Conservation (phyloP, 2,329 filamentous ascomycete genomes). For the Xenoacremonium recifei region DNA sequence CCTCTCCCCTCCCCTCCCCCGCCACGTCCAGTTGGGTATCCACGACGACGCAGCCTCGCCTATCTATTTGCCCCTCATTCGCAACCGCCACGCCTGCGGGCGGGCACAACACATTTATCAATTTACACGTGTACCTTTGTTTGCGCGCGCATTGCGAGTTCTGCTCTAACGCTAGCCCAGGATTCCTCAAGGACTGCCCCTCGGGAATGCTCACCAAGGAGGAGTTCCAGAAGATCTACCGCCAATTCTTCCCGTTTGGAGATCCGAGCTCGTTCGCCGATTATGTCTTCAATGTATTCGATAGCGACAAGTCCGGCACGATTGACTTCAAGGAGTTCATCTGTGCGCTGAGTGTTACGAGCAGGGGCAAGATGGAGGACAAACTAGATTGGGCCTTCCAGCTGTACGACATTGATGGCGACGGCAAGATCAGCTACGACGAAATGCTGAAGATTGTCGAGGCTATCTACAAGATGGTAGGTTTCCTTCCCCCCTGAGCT, state of each 20-base stretch:
- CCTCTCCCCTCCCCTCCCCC: conserved; percentile 5
- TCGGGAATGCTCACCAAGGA: conserved; percentile 96
- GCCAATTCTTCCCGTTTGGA: conserved; percentile 98
- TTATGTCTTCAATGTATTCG: conserved; percentile 99
- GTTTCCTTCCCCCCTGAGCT: conserved; percentile 4
- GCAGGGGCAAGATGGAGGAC: conserved; percentile 97
- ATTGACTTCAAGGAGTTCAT: conserved; percentile 99
- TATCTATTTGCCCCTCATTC: not conserved
- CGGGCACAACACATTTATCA: no score
- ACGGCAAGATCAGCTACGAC: conserved; percentile 98
- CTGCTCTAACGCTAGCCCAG: conserved; percentile 44
- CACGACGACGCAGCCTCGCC: not conserved
- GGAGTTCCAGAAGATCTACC: conserved; percentile 99
- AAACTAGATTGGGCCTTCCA: conserved; percentile 99
- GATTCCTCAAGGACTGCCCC: conserved; percentile 97
- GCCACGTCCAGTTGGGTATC: no score
- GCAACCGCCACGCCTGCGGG: not conserved
- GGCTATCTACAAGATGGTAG: conserved; percentile 99
- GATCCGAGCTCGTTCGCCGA: conserved; percentile 97
- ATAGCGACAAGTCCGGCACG: conserved; percentile 92
- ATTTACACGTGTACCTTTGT: no score
- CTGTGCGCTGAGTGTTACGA: conserved; percentile 94
- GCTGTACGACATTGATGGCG: conserved; percentile 97
- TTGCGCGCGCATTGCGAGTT: conserved; percentile 1
- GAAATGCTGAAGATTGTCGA: conserved; percentile 99